Evolutionary conservation across 2,329 filamentous ascomycete species (phyloP).

Genomic region (Sphaerulina vaccinii): DNA sequence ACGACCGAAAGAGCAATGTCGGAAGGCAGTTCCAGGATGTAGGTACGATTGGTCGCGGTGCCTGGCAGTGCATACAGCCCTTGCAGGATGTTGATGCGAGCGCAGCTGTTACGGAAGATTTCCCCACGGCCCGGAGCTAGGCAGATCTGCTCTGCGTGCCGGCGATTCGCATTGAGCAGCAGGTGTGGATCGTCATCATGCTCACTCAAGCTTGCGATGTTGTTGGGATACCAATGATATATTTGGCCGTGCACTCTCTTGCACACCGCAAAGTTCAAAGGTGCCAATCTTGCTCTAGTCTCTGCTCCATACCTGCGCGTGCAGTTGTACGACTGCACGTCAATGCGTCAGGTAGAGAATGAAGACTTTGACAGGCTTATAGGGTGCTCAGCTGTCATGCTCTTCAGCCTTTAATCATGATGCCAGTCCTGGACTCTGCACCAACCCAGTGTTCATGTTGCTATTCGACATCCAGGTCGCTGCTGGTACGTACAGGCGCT

Average conservation of each 20-base stretch:
- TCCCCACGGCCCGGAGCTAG: slow-evolving; percentile 21
- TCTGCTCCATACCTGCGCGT: slow-evolving; percentile 18
- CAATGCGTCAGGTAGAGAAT: neutral
- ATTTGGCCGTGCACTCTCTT: slow-evolving; percentile 16
- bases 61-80: slow-evolving; percentile 6
- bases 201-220: slow-evolving; percentile 13
- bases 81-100: slow-evolving; percentile 15
- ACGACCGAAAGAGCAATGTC: slow-evolving; percentile 14
- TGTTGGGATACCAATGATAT: slow-evolving; percentile 13
- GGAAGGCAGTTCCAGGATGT: slow-evolving; percentile 14
- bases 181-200: slow-evolving; percentile 14
- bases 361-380: neutral
- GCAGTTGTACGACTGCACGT: slow-evolving; percentile 14
- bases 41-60: slow-evolving; percentile 18
- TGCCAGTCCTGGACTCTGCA: neutral
- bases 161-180: slow-evolving; percentile 14
- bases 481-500: slow-evolving; percentile 9
- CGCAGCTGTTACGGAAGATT: slow-evolving; percentile 16
- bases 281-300: slow-evolving; percentile 14
- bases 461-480: slow-evolving; percentile 11
- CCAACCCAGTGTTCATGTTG: slow-evolving; percentile 8
- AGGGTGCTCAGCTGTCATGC: neutral
- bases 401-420: neutral
- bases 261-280: slow-evolving; percentile 23
- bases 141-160: slow-evolving; percentile 16